These are phyloP conservation scores for Rhodomyrtus tomentosa DNA, from an alignment of 345 rosid species.

Conservation along the genomic window DNA sequence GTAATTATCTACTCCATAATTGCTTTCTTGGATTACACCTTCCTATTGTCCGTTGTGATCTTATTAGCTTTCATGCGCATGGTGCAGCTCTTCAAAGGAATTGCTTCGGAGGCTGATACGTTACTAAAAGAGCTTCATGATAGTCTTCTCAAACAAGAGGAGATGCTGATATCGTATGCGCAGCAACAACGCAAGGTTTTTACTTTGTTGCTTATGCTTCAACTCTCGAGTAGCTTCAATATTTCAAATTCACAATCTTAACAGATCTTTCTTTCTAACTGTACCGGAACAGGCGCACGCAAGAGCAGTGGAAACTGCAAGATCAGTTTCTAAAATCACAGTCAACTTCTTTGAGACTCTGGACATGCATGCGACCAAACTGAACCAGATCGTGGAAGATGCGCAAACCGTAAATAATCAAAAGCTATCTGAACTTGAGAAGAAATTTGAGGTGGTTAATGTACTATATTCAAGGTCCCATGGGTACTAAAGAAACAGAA, in stretches of 20 bases:
- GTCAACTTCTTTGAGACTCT: slow-evolving; percentile 66
- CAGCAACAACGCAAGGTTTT: slow-evolving; percentile 74
- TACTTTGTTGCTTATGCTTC: neutral
- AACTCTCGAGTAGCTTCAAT: neutral
- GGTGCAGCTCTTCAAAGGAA: slow-evolving; percentile 74
- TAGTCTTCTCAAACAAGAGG: slow-evolving; percentile 69
- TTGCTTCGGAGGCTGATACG: slow-evolving; percentile 82
- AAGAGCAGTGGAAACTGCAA: slow-evolving; percentile 73
- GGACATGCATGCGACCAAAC: slow-evolving; percentile 59
- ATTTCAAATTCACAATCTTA: neutral
- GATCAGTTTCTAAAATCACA: slow-evolving; percentile 71
- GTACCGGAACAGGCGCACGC: slow-evolving; percentile 59
- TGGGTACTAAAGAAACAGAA: neutral
- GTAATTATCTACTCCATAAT: slow-evolving; percentile 27
- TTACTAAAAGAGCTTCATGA: slow-evolving; percentile 73
- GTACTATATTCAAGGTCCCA: neutral
- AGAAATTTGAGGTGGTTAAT: slow-evolving; percentile 75
- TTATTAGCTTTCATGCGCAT: slow-evolving; percentile 3
- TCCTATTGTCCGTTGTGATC: slow-evolving; percentile 2
- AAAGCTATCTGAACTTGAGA: slow-evolving; percentile 69
- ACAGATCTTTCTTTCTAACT: neutral
- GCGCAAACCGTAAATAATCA: slow-evolving; percentile 71
- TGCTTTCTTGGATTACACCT: neutral
- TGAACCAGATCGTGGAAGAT: slow-evolving; percentile 67
- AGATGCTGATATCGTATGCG: slow-evolving; percentile 63